These are phyloP conservation scores for Triticum urartu DNA, from an alignment of 176 grass and related monocot species.

Conservation along the genomic window DNA sequence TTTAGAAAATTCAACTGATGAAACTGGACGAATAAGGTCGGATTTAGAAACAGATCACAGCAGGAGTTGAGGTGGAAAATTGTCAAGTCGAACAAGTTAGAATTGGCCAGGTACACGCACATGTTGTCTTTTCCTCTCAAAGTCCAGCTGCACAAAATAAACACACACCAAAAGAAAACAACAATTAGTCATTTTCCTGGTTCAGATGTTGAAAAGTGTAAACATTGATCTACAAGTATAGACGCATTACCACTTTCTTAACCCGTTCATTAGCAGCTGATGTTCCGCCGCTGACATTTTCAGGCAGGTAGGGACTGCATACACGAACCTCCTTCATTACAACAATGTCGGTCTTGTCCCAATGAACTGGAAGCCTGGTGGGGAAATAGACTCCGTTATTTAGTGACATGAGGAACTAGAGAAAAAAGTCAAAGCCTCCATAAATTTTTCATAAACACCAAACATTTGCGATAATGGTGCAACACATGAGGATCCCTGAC, in stretches of 20 bases:
- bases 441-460: not conserved
- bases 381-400: constrained; percentile 26
- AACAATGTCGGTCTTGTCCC: constrained; percentile 94
- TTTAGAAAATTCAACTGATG: not conserved
- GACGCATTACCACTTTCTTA: constrained; percentile 89
- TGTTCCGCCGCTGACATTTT: constrained; percentile 90
- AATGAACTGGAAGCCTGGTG: constrained; percentile 89
- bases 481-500: not conserved
- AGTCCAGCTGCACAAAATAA: constrained; percentile 64
- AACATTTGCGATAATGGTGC: not conserved
- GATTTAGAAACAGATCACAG: constrained; percentile 11
- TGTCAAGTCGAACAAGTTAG: constrained; percentile 26
- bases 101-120: constrained; percentile 62
- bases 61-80: constrained; percentile 11
- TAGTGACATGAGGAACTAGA: not conserved
- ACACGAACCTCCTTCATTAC: constrained; percentile 94
- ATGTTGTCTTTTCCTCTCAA: constrained; percentile 90
- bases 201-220: not conserved
- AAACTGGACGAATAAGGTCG: constrained; percentile 2
- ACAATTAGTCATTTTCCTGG: not conserved
- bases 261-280: constrained; percentile 87
- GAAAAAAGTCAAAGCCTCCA: not conserved
- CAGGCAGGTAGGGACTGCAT: constrained; percentile 80
- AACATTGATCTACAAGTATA: not conserved
- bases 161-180: constrained; percentile 9